These are phyloP conservation scores for Gremmenia infestans DNA, from an alignment of 2,329 filamentous ascomycete species.

Conservation along the genomic window DNA sequence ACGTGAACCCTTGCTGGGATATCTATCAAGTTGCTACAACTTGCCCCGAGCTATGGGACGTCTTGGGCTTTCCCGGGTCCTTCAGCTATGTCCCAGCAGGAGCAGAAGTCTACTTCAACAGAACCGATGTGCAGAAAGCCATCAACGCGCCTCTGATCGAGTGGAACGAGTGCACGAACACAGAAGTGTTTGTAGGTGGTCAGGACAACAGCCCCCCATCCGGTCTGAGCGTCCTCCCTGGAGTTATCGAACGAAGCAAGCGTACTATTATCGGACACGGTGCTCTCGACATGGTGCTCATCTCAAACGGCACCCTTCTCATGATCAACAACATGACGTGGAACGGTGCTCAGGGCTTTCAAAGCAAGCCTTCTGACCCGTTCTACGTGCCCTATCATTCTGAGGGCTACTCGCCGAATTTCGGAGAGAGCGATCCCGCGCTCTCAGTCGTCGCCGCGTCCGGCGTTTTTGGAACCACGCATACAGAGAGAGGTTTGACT, in stretches of 20 bases:
- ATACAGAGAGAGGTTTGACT: constrained; percentile 72
- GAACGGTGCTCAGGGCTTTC: constrained; percentile 56
- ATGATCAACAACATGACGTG: constrained; percentile 67
- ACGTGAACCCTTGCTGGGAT: constrained; percentile 73
- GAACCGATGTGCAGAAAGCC: constrained; percentile 55
- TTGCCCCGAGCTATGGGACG: constrained; percentile 66
- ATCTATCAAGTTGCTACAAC: constrained; percentile 68
- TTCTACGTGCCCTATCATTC: constrained; percentile 44
- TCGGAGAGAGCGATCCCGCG: constrained; percentile 49
- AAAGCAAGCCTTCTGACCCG: constrained; percentile 35
- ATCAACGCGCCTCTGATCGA: constrained; percentile 65
- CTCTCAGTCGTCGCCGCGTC: constrained; percentile 63
- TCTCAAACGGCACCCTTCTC: constrained; percentile 55
- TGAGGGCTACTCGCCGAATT: background rate
- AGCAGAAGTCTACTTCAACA: constrained; percentile 57
- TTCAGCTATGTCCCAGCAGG: constrained; percentile 59
- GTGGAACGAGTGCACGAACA: constrained; percentile 52
- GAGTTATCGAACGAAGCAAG: constrained; percentile 67
- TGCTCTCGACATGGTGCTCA: constrained; percentile 45
- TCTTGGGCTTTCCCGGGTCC: constrained; percentile 63
- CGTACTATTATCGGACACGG: constrained; percentile 73
- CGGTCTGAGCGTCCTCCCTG: constrained; percentile 54
- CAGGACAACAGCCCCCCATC: constrained; percentile 51
- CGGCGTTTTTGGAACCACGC: constrained; percentile 64
- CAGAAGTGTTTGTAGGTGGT: constrained; percentile 41